These are phyloP conservation scores for Pichia cephalocereana DNA, from an alignment of 805 yeast genomes.

Conservation along the genomic window DNA sequence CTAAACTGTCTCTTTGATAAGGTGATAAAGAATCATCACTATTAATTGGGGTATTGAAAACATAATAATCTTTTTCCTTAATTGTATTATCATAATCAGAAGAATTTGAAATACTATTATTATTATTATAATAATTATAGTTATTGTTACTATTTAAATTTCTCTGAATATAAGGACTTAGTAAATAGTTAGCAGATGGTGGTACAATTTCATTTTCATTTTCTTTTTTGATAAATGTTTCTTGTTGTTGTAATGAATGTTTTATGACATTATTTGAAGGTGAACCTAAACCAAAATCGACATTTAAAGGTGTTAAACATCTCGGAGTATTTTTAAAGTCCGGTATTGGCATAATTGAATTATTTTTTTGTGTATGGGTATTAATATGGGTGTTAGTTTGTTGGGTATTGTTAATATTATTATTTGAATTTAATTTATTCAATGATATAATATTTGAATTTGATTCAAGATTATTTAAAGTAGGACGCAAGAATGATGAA, in stretches of 20 bases:
- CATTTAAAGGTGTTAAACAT: constrained; percentile 1
- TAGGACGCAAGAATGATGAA: background rate
- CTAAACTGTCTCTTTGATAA: background rate
- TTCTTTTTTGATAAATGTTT: too few species aligned
- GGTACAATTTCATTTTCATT: background rate
- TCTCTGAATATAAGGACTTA: background rate
- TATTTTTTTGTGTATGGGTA: background rate
- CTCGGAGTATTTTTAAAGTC: background rate
- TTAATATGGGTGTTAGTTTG: background rate
- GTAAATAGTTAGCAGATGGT: background rate
- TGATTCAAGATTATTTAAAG: background rate
- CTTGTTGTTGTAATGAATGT: too few species aligned
- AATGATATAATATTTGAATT: background rate
- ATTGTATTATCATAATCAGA: background rate
- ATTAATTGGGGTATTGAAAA: background rate
- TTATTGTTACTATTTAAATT: background rate
- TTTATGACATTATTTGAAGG: background rate
- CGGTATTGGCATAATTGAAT: background rate
- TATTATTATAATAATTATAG: background rate
- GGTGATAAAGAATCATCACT: constrained; percentile 5
- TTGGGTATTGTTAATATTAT: too few species aligned
- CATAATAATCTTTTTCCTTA: background rate
- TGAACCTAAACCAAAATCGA: background rate
- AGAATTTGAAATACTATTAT: background rate
- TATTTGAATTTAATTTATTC: background rate